These are phyloP conservation scores for Aphanocladium album DNA, from an alignment of 2,329 filamentous ascomycete genomes.

Conservation along the genomic window DNA sequence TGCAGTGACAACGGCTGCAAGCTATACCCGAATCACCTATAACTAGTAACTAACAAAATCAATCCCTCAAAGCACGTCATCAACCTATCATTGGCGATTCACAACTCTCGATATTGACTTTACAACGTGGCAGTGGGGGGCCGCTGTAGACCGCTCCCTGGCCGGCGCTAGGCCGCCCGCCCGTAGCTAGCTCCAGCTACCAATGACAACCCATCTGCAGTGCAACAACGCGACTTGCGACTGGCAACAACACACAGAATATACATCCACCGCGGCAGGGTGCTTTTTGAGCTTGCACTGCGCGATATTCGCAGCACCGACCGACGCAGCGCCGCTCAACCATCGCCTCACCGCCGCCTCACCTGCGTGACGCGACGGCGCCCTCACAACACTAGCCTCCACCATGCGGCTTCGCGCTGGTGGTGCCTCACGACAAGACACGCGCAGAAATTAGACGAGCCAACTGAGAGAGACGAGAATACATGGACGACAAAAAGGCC, in stretches of 20 bases:
- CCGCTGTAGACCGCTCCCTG: neutral
- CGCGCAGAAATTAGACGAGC: neutral
- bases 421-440: neutral
- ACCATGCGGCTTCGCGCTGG: conserved; percentile 7
- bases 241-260: neutral
- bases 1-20: too few species aligned
- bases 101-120: neutral
- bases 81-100: too few species aligned
- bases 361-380: conserved; percentile 1
- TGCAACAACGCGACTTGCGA: neutral
- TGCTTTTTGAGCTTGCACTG: neutral
- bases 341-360: neutral
- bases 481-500: neutral
- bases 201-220: neutral
- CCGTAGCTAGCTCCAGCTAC: neutral
- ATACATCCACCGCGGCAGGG: neutral
- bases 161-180: neutral
- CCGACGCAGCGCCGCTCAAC: neutral
- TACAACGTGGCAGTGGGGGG: neutral
- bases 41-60: too few species aligned
- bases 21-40: too few species aligned
- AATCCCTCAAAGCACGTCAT: too few species aligned
- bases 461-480: neutral
- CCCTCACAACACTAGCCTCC: neutral
- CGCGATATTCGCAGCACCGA: neutral